Conservation (phyloP, 257 asterid species). For the Salvia splendens region DNA sequence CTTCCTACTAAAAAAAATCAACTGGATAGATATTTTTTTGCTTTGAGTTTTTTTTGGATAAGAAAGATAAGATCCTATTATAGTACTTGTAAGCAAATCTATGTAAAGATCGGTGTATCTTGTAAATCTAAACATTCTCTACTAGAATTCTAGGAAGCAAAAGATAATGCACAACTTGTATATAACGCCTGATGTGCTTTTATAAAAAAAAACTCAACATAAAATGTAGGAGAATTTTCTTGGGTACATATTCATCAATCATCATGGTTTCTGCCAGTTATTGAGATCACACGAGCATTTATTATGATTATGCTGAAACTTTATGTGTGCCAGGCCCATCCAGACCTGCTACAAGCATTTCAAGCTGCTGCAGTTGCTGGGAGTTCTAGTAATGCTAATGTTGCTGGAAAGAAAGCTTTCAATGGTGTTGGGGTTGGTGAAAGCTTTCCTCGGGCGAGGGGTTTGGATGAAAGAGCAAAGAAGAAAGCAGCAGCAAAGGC, state of each 20-base stretch:
- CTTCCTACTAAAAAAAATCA: neutral
- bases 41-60: neutral
- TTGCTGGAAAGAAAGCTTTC: slow-evolving; percentile 45
- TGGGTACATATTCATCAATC: neutral
- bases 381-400: slow-evolving; percentile 40
- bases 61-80: neutral
- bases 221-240: neutral
- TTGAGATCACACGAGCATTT: neutral
- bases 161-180: neutral
- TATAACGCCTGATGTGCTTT: neutral
- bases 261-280: neutral
- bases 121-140: neutral
- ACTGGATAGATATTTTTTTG: neutral
- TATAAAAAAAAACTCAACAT: neutral
- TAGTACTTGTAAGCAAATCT: neutral
- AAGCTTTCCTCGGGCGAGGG: slow-evolving; percentile 63
- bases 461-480: slow-evolving; percentile 84
- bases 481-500: slow-evolving; percentile 96
- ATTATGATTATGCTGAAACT: neutral
- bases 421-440: slow-evolving; percentile 44
- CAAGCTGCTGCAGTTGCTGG: slow-evolving; percentile 64
- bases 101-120: neutral
- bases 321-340: slow-evolving; percentile 63
- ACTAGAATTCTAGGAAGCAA: neutral
- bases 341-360: slow-evolving; percentile 78